Base-by-base conservation (phyloP, 352 stramenopile genomes). In the Phytophthora foliorum region DNA sequence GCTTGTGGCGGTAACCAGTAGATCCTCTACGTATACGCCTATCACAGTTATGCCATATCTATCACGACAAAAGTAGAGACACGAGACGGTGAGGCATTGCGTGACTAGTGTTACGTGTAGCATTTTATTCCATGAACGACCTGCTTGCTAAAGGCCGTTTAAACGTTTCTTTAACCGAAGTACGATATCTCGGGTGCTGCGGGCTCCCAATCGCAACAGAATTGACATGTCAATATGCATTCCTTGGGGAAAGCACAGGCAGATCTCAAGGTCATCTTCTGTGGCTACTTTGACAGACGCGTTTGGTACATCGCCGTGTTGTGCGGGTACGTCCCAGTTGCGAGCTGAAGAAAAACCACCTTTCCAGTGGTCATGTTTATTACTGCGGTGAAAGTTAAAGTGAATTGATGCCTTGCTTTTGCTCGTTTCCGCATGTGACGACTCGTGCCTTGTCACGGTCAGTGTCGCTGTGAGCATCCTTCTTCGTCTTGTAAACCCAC, bases 401-500 rank as follows among this genome's bases (percentile, higher is more conserved):
- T 22, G 52, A 72, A 16, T 79, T 44, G 1, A 67, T 38, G 0
- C 71, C 66, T 6, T 55, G 22, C 3, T 70, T 44, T 32, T 79
- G 61, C 11, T 60, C 56, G 49, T 75, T 61, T 7, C 67, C 67
- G 29, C 65, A 58, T 0, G 55, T 61, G 1, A 79, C 72, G 0
- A 79, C 22, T n/a, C n/a, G n/a, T n/a, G n/a, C n/a, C n/a, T n/a
- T n/a, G n/a, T 31, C 73, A 58, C 61, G 60, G 10, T 64, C 29
- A 8, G 21, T 19, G 21, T 67, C 24, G 4, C 25, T 11, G 13
- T 42, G 2, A 2, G 36, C 36, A 19, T 42, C 36, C 2, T 7
- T 31, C 24, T 75, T 75, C 14, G 58, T 75, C 31, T 73, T 75
- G 27, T 38, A 65, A 6, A 79, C 61, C 67, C 72, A 75, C 25